Base-by-base conservation (phyloP, 345 rosid genomes). In the Carallia brachiata region DNA sequence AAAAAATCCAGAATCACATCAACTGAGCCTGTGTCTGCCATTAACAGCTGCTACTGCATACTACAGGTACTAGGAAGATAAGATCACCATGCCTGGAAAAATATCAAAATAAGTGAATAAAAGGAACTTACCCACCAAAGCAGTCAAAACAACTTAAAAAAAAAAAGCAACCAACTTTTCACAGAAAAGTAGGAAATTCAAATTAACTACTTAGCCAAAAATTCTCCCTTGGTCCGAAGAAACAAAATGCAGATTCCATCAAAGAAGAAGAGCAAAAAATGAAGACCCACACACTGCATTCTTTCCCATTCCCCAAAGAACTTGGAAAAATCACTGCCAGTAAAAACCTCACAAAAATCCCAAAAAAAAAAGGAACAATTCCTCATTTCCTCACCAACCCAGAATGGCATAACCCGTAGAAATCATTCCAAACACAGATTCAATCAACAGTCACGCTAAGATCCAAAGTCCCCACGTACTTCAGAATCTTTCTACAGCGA, bases 1-100 rank as follows among this genome's bases (percentile, higher is more conserved):
- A 96, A 80, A 81, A 90, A 96, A 61, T 90, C 95, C 69, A 96
- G 71, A 77, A 96, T 90, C 76, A 79, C 88, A 73, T 92, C 96
- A 62, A 89, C 83, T 4, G 95, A 87, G 77, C 82, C 62, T 47
- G 83, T 36, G 62, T 89, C 94, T 61, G 86, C 81, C 99, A 96
- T 92, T 52, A 19, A 70, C 60, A 78, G 79, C 79, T 52, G 61
- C 77, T 62, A 70, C 31, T 36, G 72, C 52, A 58, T 16, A 73
- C 70, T 69, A 71, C 23, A 63, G 61, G 55, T 62, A 79, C 67
- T 72, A 63, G 69, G 65, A 78, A 37, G 74, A 78, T 67, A 50
- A 59, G 52, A 50, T 69, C 61, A 78, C 60, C 32, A 56, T 63
- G 78, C 84, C 91, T 85, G 88, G 62, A 53, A 69, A 27, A 77